Evolutionary conservation across 2,329 filamentous ascomycete species (phyloP), one percentile per base, ranked within the genome.

Genomic region (Esteya vermicola): DNA sequence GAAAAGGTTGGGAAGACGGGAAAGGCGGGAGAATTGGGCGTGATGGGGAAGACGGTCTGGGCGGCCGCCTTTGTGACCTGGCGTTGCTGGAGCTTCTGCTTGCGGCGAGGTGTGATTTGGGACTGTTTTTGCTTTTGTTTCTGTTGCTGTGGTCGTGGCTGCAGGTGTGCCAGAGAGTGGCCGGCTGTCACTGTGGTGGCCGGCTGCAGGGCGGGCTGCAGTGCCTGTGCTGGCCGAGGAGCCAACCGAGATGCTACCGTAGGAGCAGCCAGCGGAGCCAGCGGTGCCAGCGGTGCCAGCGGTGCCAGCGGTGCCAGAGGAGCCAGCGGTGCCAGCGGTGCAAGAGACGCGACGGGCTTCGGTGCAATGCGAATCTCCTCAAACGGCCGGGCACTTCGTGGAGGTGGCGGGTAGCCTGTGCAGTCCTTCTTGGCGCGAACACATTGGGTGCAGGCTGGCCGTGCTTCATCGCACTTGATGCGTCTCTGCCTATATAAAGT

Each of bases 401-500:
- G 60, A 23, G 72, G 71, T 5, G 72, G 66, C n/a, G 70, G 74
- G 49, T 80, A 81, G 46, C 77, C 76, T 23, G 65, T 60, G 56
- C 77, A 82, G 14, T 50, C 50, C 50, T 70, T 75, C 45, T 68
- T 72, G 35, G 73, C 72, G 36, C 67, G 65, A 26, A 71, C 59
- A 50, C 76, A 81, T 52, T 76, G 72, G 13, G 62, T 63, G 53
- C 76, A 79, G 22, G 64, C 59, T 8, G 76, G 76, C 40, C 75
- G 70, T 45, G 57, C 62, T 56, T 81, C 76, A 53, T 79, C 76
- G 53, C 76, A 81, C 54, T 81, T 81, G 45, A 81, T 77, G 45
- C 72, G 66, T 47, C 75, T 64, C 46, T 63, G 64, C 54, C 74
- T 78, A 33, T 39, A 14, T 8, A 25, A 28, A 14, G 33, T 46